phyloP scores from a whole-genome alignment of 257 asterid genomes.

The Solanum piurae region DNA sequence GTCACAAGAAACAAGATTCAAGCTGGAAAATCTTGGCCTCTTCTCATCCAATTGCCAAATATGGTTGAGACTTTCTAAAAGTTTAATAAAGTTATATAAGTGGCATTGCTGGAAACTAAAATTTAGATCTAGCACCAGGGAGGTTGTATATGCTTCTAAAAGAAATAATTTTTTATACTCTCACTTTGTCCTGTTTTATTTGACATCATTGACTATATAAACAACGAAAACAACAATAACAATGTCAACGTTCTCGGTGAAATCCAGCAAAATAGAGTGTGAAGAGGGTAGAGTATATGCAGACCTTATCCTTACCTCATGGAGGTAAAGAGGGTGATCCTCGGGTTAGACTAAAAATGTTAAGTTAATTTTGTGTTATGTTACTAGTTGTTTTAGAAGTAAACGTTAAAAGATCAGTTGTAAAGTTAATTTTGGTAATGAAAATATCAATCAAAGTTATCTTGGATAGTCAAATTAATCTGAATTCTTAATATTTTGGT shows the following conservation, averaged over 20 bases:
- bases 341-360: background rate
- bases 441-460: background rate
- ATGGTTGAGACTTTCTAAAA: background rate
- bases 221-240: background rate
- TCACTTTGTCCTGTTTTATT: background rate
- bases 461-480: background rate
- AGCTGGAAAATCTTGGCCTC: background rate
- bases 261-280: background rate
- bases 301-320: background rate
- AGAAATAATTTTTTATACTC: background rate
- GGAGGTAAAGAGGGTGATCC: background rate
- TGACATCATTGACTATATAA: background rate
- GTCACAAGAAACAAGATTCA: background rate
- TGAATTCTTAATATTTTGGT: background rate
- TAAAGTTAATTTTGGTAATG: background rate
- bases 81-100: background rate
- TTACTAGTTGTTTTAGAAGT: background rate
- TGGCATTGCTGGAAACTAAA: background rate
- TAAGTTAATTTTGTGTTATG: background rate
- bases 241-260: rapidly evolving
- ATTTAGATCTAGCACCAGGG: background rate
- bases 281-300: background rate
- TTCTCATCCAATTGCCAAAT: background rate
- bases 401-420: background rate
- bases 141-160: background rate